phyloP scores from a whole-genome alignment of 805 yeast genomes.

The Cyberlindnera galapagoensis region DNA sequence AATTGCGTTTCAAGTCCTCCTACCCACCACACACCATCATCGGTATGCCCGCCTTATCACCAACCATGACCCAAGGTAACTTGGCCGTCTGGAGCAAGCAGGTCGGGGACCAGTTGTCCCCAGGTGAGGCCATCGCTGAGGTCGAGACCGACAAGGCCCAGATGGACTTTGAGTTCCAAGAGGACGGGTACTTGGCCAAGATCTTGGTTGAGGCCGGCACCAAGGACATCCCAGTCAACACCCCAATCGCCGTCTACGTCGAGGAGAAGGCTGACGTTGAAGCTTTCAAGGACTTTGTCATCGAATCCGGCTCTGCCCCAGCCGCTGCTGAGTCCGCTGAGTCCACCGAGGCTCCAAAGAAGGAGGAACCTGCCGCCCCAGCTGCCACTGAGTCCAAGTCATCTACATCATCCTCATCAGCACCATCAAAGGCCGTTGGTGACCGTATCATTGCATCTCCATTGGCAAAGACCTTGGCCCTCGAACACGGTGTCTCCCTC shows the following conservation, averaged over 20 bases:
- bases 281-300: conserved; percentile 84
- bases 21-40: conserved; percentile 85
- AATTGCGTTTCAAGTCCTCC: conserved; percentile 23
- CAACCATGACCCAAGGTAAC: conserved; percentile 97
- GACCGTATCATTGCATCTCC: conserved; percentile 92
- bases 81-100: conserved; percentile 85
- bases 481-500: conserved; percentile 85
- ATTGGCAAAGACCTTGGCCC: conserved; percentile 85
- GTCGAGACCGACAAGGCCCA: conserved; percentile 97
- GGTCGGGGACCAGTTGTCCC: conserved; percentile 79
- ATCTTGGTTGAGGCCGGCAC: conserved; percentile 78
- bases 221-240: conserved; percentile 87
- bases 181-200: conserved; percentile 89
- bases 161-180: conserved; percentile 98
- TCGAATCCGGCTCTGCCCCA: conserved; percentile 51
- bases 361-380: conserved; percentile 25
- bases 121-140: conserved; percentile 95
- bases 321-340: conserved; percentile 23
- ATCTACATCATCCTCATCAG: conserved; percentile 32
- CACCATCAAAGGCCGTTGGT: conserved; percentile 28
- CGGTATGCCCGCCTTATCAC: conserved; percentile 98
- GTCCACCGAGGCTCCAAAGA: conserved; percentile 15
- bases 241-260: conserved; percentile 95
- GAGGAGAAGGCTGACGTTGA: conserved; percentile 79
- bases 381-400: conserved; percentile 15